phyloP scores from a whole-genome alignment of 2,329 filamentous ascomycete species.

The Talaromyces verruculosus region DNA sequence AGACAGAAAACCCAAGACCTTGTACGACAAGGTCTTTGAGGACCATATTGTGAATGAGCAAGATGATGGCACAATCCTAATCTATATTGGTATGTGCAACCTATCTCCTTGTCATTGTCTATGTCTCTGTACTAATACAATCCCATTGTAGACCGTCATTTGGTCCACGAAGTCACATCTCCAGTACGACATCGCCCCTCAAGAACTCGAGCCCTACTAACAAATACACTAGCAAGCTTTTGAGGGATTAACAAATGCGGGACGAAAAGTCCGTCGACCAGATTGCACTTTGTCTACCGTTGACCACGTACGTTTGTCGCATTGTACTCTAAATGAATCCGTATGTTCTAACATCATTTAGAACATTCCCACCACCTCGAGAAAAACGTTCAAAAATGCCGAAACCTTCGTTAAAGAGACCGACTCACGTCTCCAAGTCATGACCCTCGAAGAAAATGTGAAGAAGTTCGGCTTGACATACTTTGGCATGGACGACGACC shows the following conservation, averaged over 20 bases:
- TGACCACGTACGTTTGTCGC: conserved; percentile 72
- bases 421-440: conserved; percentile 89
- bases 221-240: conserved; percentile 74
- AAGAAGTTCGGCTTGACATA: conserved; percentile 96
- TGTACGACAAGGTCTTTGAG: conserved; percentile 97
- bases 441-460: conserved; percentile 95
- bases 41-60: conserved; percentile 94
- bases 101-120: not conserved
- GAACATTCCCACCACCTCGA: conserved; percentile 90
- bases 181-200: conserved; percentile 56
- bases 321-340: conserved; percentile 2
- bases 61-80: conserved; percentile 84
- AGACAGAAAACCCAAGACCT: conserved; percentile 71
- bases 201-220: conserved; percentile 21
- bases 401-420: conserved; percentile 91
- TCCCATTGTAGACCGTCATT: conserved; percentile 70
- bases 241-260: conserved; percentile 87
- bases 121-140: conserved; percentile 26
- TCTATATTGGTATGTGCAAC: conserved; percentile 77
- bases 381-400: conserved; percentile 92
- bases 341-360: conserved; percentile 38
- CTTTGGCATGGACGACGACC: conserved; percentile 93
- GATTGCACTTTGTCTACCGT: conserved; percentile 97
- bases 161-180: conserved; percentile 98
- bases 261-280: conserved; percentile 81